Evolutionary conservation across 2,329 filamentous ascomycete species (phyloP).

Genomic region (Neonectria ditissima): DNA sequence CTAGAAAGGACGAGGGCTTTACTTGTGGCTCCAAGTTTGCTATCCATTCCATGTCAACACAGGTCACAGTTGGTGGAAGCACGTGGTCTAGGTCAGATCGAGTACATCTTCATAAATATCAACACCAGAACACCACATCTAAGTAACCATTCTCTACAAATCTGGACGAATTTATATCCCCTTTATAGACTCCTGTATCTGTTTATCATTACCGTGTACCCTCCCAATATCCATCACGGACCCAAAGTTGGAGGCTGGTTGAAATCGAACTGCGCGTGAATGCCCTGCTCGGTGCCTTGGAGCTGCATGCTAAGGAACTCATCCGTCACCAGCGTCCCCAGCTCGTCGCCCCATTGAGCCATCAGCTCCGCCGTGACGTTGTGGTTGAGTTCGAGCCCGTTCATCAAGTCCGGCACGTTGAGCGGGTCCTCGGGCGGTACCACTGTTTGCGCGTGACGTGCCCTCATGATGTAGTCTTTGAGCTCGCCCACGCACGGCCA

Average conservation of each 20-base stretch:
- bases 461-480: constrained; percentile 48
- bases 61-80: background rate
- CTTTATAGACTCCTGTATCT: background rate
- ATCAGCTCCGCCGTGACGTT: constrained; percentile 42
- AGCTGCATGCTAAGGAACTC: constrained; percentile 51
- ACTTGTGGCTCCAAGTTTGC: background rate
- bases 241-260: constrained; percentile 37
- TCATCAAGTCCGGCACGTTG: constrained; percentile 50
- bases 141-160: background rate
- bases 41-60: background rate
- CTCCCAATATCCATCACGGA: constrained; percentile 5
- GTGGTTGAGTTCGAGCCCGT: constrained; percentile 46
- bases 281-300: constrained; percentile 41
- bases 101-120: background rate
- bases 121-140: background rate
- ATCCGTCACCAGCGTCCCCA: constrained; percentile 51
- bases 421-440: constrained; percentile 49
- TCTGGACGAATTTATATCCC: background rate
- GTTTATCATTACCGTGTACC: background rate
- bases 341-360: constrained; percentile 46
- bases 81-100: background rate
- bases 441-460: constrained; percentile 47
- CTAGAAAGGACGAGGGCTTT: background rate
- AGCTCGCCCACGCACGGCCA: constrained; percentile 61
- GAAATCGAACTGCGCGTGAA: constrained; percentile 48